Percentiles rank a stretch among this genome's conserved stretches.
Evolutionary conservation across 140 eudicot genomes (phyloP).

Genomic region (Ambrosia hybrid): DNA sequence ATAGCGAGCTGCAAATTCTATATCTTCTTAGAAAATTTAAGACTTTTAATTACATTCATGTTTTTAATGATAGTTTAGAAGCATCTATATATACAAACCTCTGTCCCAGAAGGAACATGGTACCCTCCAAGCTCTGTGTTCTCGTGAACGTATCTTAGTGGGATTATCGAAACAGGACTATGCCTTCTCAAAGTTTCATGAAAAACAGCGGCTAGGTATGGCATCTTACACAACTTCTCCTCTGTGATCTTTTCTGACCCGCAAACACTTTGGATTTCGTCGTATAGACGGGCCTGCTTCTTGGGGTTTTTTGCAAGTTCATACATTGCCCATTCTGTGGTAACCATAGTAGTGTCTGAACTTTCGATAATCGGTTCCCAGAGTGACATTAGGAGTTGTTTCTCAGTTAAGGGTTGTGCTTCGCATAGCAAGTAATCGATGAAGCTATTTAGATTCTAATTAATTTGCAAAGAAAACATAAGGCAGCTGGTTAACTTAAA

Average conservation of each 20-base stretch:
- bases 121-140: constrained; percentile 73
- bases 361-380: constrained; percentile 82
- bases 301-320: constrained; percentile 67
- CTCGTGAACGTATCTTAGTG: constrained; percentile 66
- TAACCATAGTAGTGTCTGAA: constrained; percentile 65
- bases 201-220: constrained; percentile 64
- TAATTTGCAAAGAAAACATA: background rate
- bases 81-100: constrained; percentile 50
- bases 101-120: constrained; percentile 68
- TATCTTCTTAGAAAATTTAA: background rate
- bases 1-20: constrained; percentile 51
- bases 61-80: background rate
- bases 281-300: constrained; percentile 42
- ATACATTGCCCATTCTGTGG: constrained; percentile 83
- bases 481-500: background rate
- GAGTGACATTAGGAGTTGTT: constrained; percentile 55
- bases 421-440: constrained; percentile 55
- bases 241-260: constrained; percentile 55
- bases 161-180: constrained; percentile 70
- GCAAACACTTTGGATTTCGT: constrained; percentile 56
- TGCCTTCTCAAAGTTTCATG: constrained; percentile 81
- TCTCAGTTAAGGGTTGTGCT: constrained; percentile 50
- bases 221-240: constrained; percentile 60
- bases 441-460: constrained; percentile 46
- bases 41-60: background rate